Evolutionary conservation across 768 basidiomycete genomes (phyloP).

Genomic region (Kondoa subrosea): DNA sequence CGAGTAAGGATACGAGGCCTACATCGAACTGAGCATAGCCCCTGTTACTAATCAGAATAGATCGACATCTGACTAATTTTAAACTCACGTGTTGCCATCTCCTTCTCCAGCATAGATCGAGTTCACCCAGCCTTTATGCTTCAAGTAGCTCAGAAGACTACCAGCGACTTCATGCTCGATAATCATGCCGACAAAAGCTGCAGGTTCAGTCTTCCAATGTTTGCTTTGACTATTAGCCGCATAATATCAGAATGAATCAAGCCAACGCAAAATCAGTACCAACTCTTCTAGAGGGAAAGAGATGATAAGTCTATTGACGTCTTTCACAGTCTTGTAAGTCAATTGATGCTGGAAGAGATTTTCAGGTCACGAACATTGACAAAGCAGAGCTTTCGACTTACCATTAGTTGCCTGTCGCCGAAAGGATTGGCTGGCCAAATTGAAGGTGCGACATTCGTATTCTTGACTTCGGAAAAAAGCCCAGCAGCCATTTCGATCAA

Average conservation of each 20-base stretch:
- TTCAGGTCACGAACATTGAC: neutral
- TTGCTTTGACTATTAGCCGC: neutral
- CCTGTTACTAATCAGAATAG: neutral
- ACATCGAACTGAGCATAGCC: neutral
- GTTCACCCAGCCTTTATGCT: conserved; percentile 33
- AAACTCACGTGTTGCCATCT: neutral
- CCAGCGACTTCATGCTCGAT: conserved; percentile 58
- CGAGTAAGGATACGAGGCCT: neutral
- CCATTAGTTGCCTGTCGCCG: neutral
- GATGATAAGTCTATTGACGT: neutral
- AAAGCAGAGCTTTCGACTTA: neutral
- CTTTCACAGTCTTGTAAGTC: neutral
- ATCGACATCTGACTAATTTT: neutral
- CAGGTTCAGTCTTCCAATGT: conserved; percentile 46
- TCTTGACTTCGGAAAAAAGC: neutral
- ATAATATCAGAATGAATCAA: neutral
- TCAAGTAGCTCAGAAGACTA: conserved; percentile 67
- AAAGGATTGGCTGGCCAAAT: neutral
- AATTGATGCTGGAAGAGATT: neutral
- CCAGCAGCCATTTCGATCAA: neutral
- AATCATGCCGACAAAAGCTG: conserved; percentile 53
- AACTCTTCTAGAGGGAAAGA: neutral
- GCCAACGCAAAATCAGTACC: neutral
- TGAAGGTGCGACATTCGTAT: neutral
- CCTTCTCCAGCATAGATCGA: neutral